Percentiles rank a stretch among this genome's conserved stretches.
Evolutionary conservation across 2,329 filamentous ascomycete species (phyloP).

Genomic region (Arthrinium phaeospermum): DNA sequence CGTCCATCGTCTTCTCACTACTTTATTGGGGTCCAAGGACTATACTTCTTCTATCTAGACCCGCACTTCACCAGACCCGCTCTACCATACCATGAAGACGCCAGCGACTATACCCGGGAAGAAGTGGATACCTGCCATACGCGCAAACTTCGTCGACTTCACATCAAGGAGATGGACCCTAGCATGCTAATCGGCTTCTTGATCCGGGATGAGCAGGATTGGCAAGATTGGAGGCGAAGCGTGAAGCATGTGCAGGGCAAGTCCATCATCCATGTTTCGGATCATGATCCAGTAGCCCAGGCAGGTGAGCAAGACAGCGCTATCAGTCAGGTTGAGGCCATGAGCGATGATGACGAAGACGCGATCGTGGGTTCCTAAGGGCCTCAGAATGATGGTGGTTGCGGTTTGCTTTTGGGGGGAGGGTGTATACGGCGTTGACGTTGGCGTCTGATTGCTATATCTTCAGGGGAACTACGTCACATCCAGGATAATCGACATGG

Average conservation of each 20-base stretch:
- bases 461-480: conserved; percentile 23
- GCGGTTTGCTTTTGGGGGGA: not conserved
- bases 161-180: conserved; percentile 93
- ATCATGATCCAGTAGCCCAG: conserved; percentile 66
- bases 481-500: conserved; percentile 26
- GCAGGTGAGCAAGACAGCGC: conserved; percentile 70
- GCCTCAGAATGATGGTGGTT: not conserved
- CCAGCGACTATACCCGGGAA: conserved; percentile 66
- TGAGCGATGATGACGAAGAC: conserved; percentile 72
- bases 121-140: conserved; percentile 89
- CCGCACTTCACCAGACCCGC: conserved; percentile 85
- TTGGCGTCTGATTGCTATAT: conserved; percentile 24
- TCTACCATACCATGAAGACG: conserved; percentile 66
- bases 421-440: conserved; percentile 11
- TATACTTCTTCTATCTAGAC: conserved; percentile 91
- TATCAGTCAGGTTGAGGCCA: conserved; percentile 86
- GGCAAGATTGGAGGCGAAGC: conserved; percentile 79
- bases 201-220: conserved; percentile 82
- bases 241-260: conserved; percentile 80
- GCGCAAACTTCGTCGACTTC: conserved; percentile 78
- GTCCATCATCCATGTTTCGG: conserved; percentile 82
- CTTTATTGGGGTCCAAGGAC: conserved; percentile 67
- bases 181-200: conserved; percentile 97
- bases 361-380: conserved; percentile 11
- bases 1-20: conserved; percentile 85